Base-by-base conservation (phyloP, 331 rosid genomes). In the Ulmus americana region DNA sequence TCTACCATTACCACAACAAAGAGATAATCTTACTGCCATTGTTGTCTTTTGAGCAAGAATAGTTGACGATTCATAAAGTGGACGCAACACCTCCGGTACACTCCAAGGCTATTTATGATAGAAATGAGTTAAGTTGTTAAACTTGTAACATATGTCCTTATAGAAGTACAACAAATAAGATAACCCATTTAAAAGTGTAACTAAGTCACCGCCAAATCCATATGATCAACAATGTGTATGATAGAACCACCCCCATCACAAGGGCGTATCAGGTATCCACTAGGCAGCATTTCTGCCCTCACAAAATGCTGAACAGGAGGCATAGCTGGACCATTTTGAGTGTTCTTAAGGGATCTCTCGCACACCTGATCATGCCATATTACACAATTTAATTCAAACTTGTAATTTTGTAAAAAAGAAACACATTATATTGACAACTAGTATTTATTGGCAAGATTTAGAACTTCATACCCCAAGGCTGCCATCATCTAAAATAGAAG, bases 181-280 rank as follows among this genome's bases (percentile, higher is more conserved):
- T 42, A 51, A 48, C 28, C 1, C 44, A 57, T 39, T 47, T 57
- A 48, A 15, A 12, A 35, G 38, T 2, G 51, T 48, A 8, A 56
- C 10, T 10, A 6, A 5, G 7, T 60, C 75, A 95, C 99, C 97
- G 87, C 97, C 77, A 95, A 79, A 70, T 95, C 90, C 88, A 95
- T 78, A 76, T 95, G 99, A 83, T 95, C 99, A 77, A 95, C 99
- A 6, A 95, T 80, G 80, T 95, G 99, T 45, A 95, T 90, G 72
- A 95, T 95, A 45, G 99, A 95, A 62, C 99, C 99, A 55, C 99
- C 99, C 55, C 99, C 99, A 71, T 95, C 99, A 76, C 99, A 95
- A 63, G 99, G 97, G 43, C 99, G 85, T 74, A 95, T 85, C 67
- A 95, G 85, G 59, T 90, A 95, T 61, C 99, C 99, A 70, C 99